A percentile compares a stretch with the other conserved stretches of the same genome.
Conservation (phyloP, 257 asterid genomes). For the Solanum corneliomulleri region DNA sequence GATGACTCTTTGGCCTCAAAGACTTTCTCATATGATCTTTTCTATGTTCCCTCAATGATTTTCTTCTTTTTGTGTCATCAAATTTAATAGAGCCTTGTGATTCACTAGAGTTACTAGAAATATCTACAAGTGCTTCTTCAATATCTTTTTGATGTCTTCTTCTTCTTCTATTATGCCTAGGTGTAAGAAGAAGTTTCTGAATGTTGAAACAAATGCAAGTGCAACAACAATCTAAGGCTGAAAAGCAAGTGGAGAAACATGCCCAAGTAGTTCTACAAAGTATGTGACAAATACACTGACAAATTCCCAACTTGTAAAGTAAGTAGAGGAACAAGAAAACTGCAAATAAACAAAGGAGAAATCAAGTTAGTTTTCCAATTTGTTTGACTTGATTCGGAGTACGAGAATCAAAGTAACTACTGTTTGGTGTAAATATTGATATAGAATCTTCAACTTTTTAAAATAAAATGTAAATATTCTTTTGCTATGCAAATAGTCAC, state of each 20-base stretch:
- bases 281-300: conserved; percentile 49
- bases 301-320: conserved; percentile 62
- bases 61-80: neutral
- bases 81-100: conserved; percentile 9
- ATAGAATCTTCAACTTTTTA: neutral
- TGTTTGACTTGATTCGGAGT: neutral
- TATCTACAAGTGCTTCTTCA: conserved; percentile 5
- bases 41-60: conserved; percentile 14
- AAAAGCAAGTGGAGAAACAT: conserved; percentile 37
- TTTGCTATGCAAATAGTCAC: too few relatives aligned
- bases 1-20: conserved; percentile 47
- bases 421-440: too few relatives aligned
- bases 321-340: conserved; percentile 61
- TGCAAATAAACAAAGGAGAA: conserved; percentile 19
- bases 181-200: conserved; percentile 16
- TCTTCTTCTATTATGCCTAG: conserved; percentile 15
- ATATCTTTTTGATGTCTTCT: conserved; percentile 19
- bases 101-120: conserved; percentile 14
- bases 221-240: conserved; percentile 43
- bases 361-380: neutral
- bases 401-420: neutral
- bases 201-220: conserved; percentile 43
- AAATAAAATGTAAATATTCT: too few relatives aligned
- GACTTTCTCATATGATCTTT: conserved; percentile 42
- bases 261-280: conserved; percentile 38